Percentiles rank a stretch among this genome's conserved stretches.
Conservation (phyloP, 2,329 filamentous ascomycete species). For the Fusarium fracticaudum region DNA sequence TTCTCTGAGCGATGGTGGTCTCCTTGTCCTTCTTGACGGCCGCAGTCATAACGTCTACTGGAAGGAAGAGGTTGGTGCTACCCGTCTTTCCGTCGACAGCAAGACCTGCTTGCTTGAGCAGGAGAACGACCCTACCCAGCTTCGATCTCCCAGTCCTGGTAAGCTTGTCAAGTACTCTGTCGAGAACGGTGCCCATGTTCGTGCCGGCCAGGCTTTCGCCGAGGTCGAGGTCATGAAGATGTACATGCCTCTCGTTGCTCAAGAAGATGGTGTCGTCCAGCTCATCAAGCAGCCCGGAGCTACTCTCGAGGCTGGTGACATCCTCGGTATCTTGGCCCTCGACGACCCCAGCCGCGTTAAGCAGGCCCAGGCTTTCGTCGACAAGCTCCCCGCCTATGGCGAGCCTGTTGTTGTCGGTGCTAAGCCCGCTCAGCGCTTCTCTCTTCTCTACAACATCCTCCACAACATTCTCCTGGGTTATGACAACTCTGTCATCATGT, state of each 20-base stretch:
- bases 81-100: constrained; percentile 93
- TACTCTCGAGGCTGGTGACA: constrained; percentile 97
- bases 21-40: constrained; percentile 88
- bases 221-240: constrained; percentile 99
- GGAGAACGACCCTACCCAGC: constrained; percentile 98
- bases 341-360: constrained; percentile 97
- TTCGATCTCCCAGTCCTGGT: constrained; percentile 92
- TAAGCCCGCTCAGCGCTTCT: constrained; percentile 91
- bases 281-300: constrained; percentile 99
- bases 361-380: constrained; percentile 92
- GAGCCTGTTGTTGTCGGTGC: constrained; percentile 86
- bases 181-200: constrained; percentile 93
- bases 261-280: constrained; percentile 95
- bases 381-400: constrained; percentile 87
- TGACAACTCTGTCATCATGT: constrained; percentile 98
- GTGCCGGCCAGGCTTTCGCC: constrained; percentile 90
- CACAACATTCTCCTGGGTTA: constrained; percentile 91
- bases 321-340: constrained; percentile 94
- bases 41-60: constrained; percentile 99
- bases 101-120: constrained; percentile 98
- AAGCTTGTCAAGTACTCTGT: constrained; percentile 99
- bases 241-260: constrained; percentile 98
- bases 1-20: constrained; percentile 90
- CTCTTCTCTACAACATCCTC: constrained; percentile 79
- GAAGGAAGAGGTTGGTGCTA: constrained; percentile 98